Conservation (phyloP, 257 asterid genomes). For the Apocynum venetum region DNA sequence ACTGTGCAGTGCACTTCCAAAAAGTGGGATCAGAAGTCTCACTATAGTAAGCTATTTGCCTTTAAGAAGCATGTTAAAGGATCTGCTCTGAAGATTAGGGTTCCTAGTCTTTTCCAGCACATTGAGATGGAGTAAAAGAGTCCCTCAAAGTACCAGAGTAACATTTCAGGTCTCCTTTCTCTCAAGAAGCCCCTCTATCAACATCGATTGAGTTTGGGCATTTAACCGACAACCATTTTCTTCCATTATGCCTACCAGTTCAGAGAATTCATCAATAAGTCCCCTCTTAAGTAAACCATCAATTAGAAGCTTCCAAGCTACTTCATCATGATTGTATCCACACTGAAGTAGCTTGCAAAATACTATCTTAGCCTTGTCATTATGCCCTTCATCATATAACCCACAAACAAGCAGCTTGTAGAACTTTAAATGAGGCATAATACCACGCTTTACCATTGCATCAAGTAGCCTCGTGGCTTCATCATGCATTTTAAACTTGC, state of each 20-base stretch:
- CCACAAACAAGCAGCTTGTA: slow-evolving; percentile 58
- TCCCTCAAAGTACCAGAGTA: background rate
- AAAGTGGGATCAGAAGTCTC: background rate
- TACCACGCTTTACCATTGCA: slow-evolving; percentile 38
- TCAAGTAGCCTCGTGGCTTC: slow-evolving; percentile 48
- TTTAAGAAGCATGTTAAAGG: background rate
- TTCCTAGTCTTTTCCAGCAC: background rate
- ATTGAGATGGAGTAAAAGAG: background rate
- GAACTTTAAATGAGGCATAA: slow-evolving; percentile 49
- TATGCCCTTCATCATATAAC: slow-evolving; percentile 46
- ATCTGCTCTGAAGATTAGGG: background rate
- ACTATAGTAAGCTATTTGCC: background rate
- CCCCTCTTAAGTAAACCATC: slow-evolving; percentile 66
- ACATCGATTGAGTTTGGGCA: slow-evolving; percentile 52
- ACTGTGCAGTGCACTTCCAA: background rate
- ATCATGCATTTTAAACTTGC: slow-evolving; percentile 47
- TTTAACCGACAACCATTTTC: slow-evolving; percentile 44
- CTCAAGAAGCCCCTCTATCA: slow-evolving; percentile 46
- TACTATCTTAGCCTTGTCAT: slow-evolving; percentile 43
- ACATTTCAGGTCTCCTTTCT: slow-evolving; percentile 5
- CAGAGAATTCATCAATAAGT: slow-evolving; percentile 40
- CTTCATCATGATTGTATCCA: slow-evolving; percentile 71
- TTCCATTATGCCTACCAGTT: slow-evolving; percentile 56
- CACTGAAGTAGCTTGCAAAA: slow-evolving; percentile 46
- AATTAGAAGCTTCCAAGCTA: slow-evolving; percentile 70